Evolutionary conservation across 768 basidiomycete genomes (phyloP), one percentile per base, ranked within the genome.

Genomic region (Myochromella boudieri): DNA sequence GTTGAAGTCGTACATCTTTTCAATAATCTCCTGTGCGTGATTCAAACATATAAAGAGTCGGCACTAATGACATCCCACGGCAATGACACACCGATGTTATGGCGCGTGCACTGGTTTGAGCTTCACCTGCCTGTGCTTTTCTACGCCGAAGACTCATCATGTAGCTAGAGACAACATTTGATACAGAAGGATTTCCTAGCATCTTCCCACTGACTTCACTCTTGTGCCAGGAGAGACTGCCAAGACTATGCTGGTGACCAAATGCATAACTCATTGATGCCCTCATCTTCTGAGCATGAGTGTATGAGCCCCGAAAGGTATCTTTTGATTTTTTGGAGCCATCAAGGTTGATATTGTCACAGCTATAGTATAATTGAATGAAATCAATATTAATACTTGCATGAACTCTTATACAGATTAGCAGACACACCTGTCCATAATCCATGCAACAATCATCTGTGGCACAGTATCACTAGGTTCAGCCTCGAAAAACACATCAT

Each of bases 271-370:
- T 59, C 37, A 54, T 52, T 14, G 62, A 51, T 3, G 67, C 69
- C 1, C 64, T 42, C 60, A 72, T 67, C 37, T 68, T 69, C 42
- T 70, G 68, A 0, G 69, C 66, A 61, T 69, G 63, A 1, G 55
- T 38, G 32, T 63, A 70, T 5, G 63, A 57, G 10, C 42, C 49
- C 0, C 52, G 46, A 1, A 46, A n/a, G 2, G 44, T 37, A 1
- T 20, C 47, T 2, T 31, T 12, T n/a, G 52, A 40, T 11, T 61
- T 64, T 11, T 42, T 20, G 11, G 48, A 48, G 10, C 64, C 58
- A 32, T 67, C 60, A 15, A 62, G 51, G 20, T 44, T 51, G 15
- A 62, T 52, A 20, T 52, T 49, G 31, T 67, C 60, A 28, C 64
- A 67, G 6, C 66, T 67, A 27, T 12, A 29, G 28, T 29, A 12